phyloP scores from a whole-genome alignment of 1,139 yeast genomes.

The Scheffersomyces segobiensis region DNA sequence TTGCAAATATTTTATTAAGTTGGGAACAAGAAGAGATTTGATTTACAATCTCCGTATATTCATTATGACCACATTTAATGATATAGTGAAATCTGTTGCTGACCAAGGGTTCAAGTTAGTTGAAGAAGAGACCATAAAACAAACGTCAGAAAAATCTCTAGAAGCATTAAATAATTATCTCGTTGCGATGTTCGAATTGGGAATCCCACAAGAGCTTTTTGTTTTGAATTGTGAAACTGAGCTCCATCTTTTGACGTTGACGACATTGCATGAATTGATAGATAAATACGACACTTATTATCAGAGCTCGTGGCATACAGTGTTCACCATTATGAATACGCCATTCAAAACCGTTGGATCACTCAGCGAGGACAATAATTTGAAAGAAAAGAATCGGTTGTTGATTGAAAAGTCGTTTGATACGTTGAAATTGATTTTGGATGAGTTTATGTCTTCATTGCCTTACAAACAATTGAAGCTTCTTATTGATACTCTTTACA shows the following conservation, averaged over 20 bases:
- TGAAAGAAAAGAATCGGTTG: constrained; percentile 43
- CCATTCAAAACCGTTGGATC: constrained; percentile 52
- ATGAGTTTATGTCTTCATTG: constrained; percentile 73
- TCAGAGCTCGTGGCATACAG: constrained; percentile 66
- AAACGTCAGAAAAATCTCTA: constrained; percentile 39
- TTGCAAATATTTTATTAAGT: constrained; percentile 41
- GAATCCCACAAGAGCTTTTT: constrained; percentile 41
- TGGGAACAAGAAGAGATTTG: constrained; percentile 37
- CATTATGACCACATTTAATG: constrained; percentile 50
- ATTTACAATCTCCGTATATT: constrained; percentile 46
- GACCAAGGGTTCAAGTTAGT: constrained; percentile 41
- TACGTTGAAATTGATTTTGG: constrained; percentile 77
- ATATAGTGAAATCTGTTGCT: constrained; percentile 48
- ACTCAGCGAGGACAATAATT: constrained; percentile 26
- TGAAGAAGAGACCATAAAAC: constrained; percentile 15
- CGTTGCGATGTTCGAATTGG: constrained; percentile 32
- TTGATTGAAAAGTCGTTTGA: constrained; percentile 70
- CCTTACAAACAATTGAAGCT: constrained; percentile 63
- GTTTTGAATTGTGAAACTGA: constrained; percentile 61
- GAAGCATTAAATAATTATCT: constrained; percentile 36
- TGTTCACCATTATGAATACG: constrained; percentile 66
- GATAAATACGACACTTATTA: constrained; percentile 67
- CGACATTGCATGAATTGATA: constrained; percentile 65
- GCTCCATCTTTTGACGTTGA: constrained; percentile 60
- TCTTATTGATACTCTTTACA: constrained; percentile 68